These are phyloP conservation scores for Fusarium lateritium DNA, from an alignment of 2,329 filamentous ascomycete genomes.

Conservation along the genomic window DNA sequence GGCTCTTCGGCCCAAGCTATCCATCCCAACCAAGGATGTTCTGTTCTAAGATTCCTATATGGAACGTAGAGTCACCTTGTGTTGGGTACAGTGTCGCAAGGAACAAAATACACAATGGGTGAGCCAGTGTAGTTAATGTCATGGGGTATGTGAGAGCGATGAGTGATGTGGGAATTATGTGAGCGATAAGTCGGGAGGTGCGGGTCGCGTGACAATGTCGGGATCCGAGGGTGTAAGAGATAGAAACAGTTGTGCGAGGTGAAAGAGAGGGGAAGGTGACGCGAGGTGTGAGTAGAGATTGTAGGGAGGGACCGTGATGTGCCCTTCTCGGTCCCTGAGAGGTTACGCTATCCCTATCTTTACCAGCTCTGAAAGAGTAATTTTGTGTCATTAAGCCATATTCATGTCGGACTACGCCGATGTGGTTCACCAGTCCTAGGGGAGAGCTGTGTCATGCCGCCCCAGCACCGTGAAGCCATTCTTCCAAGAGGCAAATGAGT, in stretches of 20 bases:
- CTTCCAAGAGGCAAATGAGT: constrained; percentile 37
- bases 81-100: constrained; percentile 32
- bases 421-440: constrained; percentile 43
- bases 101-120: constrained; percentile 38
- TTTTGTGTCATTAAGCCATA: constrained; percentile 48
- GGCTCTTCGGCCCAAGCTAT: constrained; percentile 48
- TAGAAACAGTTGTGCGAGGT: constrained; percentile 45
- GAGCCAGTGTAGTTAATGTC: constrained; percentile 42
- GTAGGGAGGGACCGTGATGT: constrained; percentile 49
- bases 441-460: constrained; percentile 42
- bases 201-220: constrained; percentile 40
- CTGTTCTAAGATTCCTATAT: constrained; percentile 39
- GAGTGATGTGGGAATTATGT: constrained; percentile 48
- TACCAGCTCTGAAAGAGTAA: constrained; percentile 39
- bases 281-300: constrained; percentile 49
- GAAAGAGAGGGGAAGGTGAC: constrained; percentile 45
- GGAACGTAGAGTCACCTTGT: constrained; percentile 32
- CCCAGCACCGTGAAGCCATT: constrained; percentile 32
- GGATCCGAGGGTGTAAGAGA: constrained; percentile 43
- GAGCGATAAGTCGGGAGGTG: constrained; percentile 45
- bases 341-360: constrained; percentile 40
- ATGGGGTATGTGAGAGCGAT: constrained; percentile 50
- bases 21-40: constrained; percentile 42
- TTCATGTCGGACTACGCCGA: constrained; percentile 41
- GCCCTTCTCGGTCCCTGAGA: constrained; percentile 47